Evolutionary conservation across 257 asterid genomes (phyloP).

Genomic region (Hygrophila difformis): DNA sequence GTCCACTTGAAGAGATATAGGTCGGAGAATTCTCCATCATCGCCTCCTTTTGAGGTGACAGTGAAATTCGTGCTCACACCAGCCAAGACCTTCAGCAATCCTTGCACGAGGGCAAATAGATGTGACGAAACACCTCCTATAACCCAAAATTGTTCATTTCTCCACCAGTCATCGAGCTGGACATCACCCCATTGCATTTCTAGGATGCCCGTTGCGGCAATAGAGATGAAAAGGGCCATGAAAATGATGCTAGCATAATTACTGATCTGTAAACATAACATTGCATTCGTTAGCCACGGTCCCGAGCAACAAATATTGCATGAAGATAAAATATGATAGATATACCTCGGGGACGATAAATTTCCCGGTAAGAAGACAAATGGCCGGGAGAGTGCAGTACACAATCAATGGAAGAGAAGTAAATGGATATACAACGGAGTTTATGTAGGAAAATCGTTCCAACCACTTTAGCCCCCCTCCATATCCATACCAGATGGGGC

Average conservation of each 20-base stretch:
- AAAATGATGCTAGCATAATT: slow-evolving; percentile 48
- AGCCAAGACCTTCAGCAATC: slow-evolving; percentile 52
- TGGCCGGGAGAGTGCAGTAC: slow-evolving; percentile 65
- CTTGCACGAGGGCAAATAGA: slow-evolving; percentile 61
- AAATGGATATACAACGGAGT: slow-evolving; percentile 66
- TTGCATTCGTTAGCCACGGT: background rate
- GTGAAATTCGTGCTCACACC: slow-evolving; percentile 56
- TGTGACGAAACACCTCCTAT: slow-evolving; percentile 62
- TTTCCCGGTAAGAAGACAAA: slow-evolving; percentile 69
- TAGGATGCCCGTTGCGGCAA: slow-evolving; percentile 52
- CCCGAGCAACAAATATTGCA: background rate
- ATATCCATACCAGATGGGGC: slow-evolving; percentile 70
- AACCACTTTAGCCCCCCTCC: slow-evolving; percentile 67
- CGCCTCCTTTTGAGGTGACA: slow-evolving; percentile 58
- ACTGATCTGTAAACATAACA: slow-evolving; percentile 34
- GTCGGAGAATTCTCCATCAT: slow-evolving; percentile 42
- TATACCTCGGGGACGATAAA: slow-evolving; percentile 71
- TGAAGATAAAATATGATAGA: background rate
- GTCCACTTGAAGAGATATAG: slow-evolving; percentile 63
- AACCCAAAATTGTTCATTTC: slow-evolving; percentile 75
- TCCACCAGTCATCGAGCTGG: slow-evolving; percentile 64
- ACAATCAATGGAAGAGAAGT: slow-evolving; percentile 61
- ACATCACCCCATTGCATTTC: slow-evolving; percentile 83
- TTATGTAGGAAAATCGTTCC: slow-evolving; percentile 60
- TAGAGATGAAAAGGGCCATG: slow-evolving; percentile 52